Evolutionary conservation across 2,329 filamentous ascomycete genomes (phyloP).

Genomic region (Calonectria naviculata): DNA sequence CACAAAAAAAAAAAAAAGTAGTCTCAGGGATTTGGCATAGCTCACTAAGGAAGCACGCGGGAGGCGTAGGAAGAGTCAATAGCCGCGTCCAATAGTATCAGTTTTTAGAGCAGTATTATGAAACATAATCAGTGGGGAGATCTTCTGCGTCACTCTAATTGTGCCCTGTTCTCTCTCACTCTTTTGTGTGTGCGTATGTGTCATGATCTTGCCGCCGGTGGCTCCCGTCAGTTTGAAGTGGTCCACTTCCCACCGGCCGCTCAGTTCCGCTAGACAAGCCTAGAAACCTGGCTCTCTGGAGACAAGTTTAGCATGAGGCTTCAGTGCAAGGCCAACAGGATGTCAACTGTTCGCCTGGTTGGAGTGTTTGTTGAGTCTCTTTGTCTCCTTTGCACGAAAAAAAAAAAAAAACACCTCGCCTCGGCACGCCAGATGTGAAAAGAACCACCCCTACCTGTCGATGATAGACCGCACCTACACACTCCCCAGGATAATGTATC

Average conservation of each 20-base stretch:
- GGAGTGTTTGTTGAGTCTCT: background rate
- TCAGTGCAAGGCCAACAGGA: background rate
- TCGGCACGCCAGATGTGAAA: background rate
- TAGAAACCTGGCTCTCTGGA: too few relatives aligned
- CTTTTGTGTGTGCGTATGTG: background rate
- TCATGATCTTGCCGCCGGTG: background rate
- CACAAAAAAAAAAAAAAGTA: background rate
- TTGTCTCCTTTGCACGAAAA: background rate
- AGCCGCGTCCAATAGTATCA: background rate
- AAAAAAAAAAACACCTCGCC: background rate
- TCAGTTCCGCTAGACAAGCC: slow-evolving; percentile 13
- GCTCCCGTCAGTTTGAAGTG: background rate
- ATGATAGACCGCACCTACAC: background rate
- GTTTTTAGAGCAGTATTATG: background rate
- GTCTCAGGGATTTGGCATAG: background rate
- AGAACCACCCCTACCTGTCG: background rate
- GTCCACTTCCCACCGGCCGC: background rate
- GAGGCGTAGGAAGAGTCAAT: background rate
- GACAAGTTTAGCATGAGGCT: too few relatives aligned
- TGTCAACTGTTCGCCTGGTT: background rate
- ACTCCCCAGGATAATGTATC: background rate
- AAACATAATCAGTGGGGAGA: background rate
- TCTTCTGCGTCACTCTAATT: background rate
- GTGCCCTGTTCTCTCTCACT: background rate
- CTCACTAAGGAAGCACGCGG: background rate